Conservation (phyloP, 345 rosid genomes). For the Gossypium rotundifolium region DNA sequence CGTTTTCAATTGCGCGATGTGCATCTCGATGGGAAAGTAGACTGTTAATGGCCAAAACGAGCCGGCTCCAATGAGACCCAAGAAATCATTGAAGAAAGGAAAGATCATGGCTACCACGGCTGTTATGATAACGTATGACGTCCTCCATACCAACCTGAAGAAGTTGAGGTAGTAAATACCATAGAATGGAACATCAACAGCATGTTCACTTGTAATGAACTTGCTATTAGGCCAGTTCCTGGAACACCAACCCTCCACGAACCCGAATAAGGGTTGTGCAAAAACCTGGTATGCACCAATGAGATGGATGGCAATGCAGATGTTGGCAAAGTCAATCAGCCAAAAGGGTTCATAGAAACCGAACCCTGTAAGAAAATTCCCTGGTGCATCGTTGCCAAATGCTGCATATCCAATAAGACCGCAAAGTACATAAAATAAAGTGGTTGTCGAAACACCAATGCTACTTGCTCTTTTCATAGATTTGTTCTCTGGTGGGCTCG, state of each 20-base stretch:
- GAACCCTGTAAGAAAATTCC: constrained; percentile 83
- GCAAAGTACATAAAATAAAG: constrained; percentile 67
- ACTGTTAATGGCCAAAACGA: constrained; percentile 86
- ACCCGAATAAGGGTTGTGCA: constrained; percentile 59
- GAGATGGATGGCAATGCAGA: constrained; percentile 77
- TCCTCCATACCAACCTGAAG: constrained; percentile 74
- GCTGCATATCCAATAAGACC: constrained; percentile 85
- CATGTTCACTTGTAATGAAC: constrained; percentile 50
- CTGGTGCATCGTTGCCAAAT: constrained; percentile 73
- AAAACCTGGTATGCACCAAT: constrained; percentile 86
- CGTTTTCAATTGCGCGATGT: constrained; percentile 49
- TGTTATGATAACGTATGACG: constrained; percentile 51
- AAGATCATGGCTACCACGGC: constrained; percentile 69
- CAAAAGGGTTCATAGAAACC: constrained; percentile 85
- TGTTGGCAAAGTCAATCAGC: constrained; percentile 76
- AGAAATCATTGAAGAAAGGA: constrained; percentile 83
- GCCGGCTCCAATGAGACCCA: constrained; percentile 73
- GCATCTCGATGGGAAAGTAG: constrained; percentile 79
- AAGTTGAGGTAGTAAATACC: constrained; percentile 45
- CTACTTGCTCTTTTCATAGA: constrained; percentile 58
- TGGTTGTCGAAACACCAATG: constrained; percentile 49
- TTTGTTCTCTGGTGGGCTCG: constrained; percentile 65
- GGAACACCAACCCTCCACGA: constrained; percentile 45
- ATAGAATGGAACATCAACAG: constrained; percentile 27
- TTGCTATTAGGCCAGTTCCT: constrained; percentile 53